Conservation (phyloP, 192 early-diverging fungal genomes). For the Coemansia aciculifera region DNA sequence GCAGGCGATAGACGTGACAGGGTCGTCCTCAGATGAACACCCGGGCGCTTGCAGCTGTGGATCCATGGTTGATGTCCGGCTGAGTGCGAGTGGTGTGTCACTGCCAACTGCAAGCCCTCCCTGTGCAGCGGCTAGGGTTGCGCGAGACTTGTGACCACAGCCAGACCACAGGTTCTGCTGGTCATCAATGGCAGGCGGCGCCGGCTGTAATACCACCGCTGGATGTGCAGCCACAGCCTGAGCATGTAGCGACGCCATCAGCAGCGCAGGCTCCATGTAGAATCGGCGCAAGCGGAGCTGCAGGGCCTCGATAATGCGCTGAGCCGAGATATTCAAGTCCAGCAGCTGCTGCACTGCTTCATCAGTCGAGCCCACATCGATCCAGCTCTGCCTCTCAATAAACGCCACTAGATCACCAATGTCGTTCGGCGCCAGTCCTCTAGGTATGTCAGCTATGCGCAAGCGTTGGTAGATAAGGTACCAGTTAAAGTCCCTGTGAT, state of each 20-base stretch:
- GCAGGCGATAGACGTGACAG: background rate
- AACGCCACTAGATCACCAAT: slow-evolving; percentile 43
- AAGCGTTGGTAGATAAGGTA: slow-evolving; percentile 45
- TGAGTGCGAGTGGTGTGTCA: slow-evolving; percentile 12
- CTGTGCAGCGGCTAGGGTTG: background rate
- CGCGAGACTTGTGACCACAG: background rate
- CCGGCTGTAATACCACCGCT: background rate
- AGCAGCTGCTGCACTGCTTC: slow-evolving; percentile 34
- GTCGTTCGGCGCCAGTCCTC: slow-evolving; percentile 21
- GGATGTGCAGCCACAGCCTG: background rate
- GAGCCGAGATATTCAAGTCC: slow-evolving; percentile 29
- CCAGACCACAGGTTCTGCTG: background rate
- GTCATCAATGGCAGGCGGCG: background rate
- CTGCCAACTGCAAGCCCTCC: background rate
- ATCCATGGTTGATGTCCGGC: slow-evolving; percentile 27
- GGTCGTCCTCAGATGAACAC: background rate
- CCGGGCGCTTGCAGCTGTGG: background rate
- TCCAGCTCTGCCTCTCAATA: slow-evolving; percentile 35
- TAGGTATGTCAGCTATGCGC: slow-evolving; percentile 46
- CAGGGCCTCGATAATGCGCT: slow-evolving; percentile 34
- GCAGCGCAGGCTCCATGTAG: slow-evolving; percentile 38
- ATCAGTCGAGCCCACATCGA: slow-evolving; percentile 40
- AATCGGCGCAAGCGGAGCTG: slow-evolving; percentile 50
- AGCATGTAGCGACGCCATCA: slow-evolving; percentile 41
- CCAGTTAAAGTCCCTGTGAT: slow-evolving; percentile 56